Percentiles rank a stretch among this genome's conserved stretches.
Conservation (phyloP, 139 green algal genomes). For the Dunaliella sp. region DNA sequence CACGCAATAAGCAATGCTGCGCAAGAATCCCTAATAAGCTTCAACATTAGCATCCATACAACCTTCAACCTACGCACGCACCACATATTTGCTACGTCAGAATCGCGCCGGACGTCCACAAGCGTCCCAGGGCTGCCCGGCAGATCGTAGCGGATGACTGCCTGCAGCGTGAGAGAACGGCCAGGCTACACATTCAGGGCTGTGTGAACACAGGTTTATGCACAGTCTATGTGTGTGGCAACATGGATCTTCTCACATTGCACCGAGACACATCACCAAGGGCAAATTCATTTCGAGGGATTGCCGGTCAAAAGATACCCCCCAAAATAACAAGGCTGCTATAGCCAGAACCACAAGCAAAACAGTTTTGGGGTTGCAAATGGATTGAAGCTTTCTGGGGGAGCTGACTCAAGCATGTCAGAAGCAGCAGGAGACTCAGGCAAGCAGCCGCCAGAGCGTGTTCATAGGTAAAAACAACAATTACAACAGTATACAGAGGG, state of each 20-base stretch:
- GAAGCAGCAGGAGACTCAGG: too few relatives aligned
- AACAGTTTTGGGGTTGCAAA: too few relatives aligned
- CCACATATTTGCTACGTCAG: conserved; percentile 62
- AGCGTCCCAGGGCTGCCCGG: conserved; percentile 43
- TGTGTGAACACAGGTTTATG: neutral
- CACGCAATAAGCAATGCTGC: too few relatives aligned
- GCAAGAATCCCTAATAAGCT: too few relatives aligned
- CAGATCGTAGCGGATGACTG: conserved; percentile 58
- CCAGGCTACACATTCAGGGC: neutral
- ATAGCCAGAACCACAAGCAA: too few relatives aligned
- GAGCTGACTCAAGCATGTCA: too few relatives aligned
- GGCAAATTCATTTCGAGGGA: neutral
- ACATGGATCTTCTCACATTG: neutral
- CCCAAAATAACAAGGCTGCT: neutral
- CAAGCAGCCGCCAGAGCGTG: too few relatives aligned
- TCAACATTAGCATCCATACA: too few relatives aligned
- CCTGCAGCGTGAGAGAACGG: conserved; percentile 1
- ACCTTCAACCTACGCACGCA: conserved; percentile 3
- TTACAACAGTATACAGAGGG: too few relatives aligned
- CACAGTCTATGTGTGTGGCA: neutral
- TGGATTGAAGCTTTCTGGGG: too few relatives aligned
- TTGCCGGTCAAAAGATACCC: neutral
- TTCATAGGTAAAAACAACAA: too few relatives aligned
- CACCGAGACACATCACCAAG: neutral
- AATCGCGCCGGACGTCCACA: conserved; percentile 49